Evolutionary conservation across 2,329 filamentous ascomycete genomes (phyloP), one percentile per base, ranked within the genome.

Genomic region (Fusarium hainanense): DNA sequence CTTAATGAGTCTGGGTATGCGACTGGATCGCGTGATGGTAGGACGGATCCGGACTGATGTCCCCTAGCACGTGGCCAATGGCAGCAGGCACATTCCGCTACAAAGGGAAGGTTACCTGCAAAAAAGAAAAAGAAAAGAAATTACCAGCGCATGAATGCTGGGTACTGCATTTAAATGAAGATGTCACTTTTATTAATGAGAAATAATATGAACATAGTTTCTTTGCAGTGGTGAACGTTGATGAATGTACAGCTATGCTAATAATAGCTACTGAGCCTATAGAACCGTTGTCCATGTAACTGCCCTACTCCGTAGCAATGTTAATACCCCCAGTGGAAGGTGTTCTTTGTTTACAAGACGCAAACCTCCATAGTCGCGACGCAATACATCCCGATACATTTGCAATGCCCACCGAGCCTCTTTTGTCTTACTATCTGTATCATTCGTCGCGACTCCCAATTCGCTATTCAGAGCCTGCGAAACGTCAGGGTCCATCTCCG

Each of bases 311-410:
- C 54, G 46, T 4, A 57, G 16, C 5, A 57, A 14, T 20, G 54
- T 25, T 4, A 57, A 52, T 1, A 52, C 54, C 6, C 46, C 46
- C 0, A 52, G 46, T 3, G 54, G 54, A 11, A 57, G 20, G 4
- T 57, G 54, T 41, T 57, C 54, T 3, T 52, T 41, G 4, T 57
- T 34, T 4, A 57, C 54, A 4, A 57, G 54, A 28, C 54, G 20
- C 25, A 57, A 57, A 0, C 54, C 54, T 7, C 54, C 54, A 9
- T 57, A 57, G 7, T 57, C 54, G 4, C 54, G 54, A 2, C 32
- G 25, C n/a, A 57, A 10, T 4, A 18, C 32, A 57, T 57, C 54
- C 7, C 46, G 32, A 7, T 57, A 30, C 54, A 57, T 57, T 12
- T 57, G 54, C 7, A 57, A 23, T 12, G 46, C 46, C 54, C 54